A percentile compares a stretch with the other conserved stretches of the same genome.
Conservation (phyloP, 1,284 basidiomycete genomes). For the Boletus nobilissimus region DNA sequence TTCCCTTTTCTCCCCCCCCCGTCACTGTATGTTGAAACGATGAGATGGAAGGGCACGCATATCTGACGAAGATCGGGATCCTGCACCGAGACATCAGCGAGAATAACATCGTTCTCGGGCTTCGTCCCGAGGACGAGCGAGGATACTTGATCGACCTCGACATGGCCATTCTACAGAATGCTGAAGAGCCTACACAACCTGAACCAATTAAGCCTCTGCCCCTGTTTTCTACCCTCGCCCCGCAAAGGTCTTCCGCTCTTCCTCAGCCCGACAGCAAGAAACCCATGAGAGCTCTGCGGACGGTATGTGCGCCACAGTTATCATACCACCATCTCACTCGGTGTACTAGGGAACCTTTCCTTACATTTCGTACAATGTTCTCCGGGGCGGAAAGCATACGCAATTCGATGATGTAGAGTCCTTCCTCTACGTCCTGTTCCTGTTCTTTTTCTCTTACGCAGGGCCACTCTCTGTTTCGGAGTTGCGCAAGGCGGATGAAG, state of each 20-base stretch:
- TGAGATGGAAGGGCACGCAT: conserved; percentile 27
- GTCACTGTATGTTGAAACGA: background rate
- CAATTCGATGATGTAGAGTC: conserved; percentile 32
- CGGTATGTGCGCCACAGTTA: background rate
- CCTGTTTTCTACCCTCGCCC: background rate
- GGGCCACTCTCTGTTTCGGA: conserved; percentile 8
- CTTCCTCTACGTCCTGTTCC: conserved; percentile 28
- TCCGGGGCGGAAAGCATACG: conserved; percentile 2
- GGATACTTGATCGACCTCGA: conserved; percentile 27
- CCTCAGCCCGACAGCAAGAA: background rate
- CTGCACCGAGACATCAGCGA: conserved; percentile 37
- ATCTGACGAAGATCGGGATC: conserved; percentile 22
- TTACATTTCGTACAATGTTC: conserved; percentile 20
- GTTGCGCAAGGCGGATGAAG: background rate
- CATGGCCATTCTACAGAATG: conserved; percentile 19
- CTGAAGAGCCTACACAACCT: background rate
- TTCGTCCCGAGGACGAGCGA: conserved; percentile 18
- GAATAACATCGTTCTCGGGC: conserved; percentile 33
- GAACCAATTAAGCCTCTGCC: background rate
- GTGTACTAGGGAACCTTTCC: conserved; percentile 22
- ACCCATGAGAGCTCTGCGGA: background rate
- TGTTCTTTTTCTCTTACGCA: conserved; percentile 1
- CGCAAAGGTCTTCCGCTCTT: background rate
- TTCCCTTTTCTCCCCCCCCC: too few species aligned
- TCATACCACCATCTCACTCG: background rate